Evolutionary conservation across 2,329 filamentous ascomycete species (phyloP), one percentile per base, ranked within the genome.

Genomic region (Pestalotiopsis sp.): DNA sequence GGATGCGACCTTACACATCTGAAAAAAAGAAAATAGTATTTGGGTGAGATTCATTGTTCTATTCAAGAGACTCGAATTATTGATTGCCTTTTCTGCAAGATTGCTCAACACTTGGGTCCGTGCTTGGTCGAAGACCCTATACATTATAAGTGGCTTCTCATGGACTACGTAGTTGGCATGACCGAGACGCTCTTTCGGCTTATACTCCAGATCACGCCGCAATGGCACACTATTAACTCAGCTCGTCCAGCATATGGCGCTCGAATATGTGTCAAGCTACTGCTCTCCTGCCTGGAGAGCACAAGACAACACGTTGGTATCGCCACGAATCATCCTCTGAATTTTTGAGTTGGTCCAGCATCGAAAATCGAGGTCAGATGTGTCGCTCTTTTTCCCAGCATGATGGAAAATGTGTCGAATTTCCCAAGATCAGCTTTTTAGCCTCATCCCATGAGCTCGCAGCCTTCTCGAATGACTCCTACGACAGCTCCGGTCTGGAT

Each of bases 401-500:
- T 13, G 17, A 45, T 17, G 39, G 2, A 17, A 17, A 4, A 17
- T 6, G 3, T 11, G 1, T 45, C 17, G 39, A 4, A 2, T 13
- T 13, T 45, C 39, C 39, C 39, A 45, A 45, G 2, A 45, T 17
- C 13, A 45, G 39, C 11, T 25, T 27, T 20, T 31, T 36, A 52
- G 12, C 4, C 27, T 66, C 64, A 66, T 6, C 64, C 55, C 17
- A 66, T 83, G 74, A 98, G 82, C 79, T 97, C 95, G 38, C 93
- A 95, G 0, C 96, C 96, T 67, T 89, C 92, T 70, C 96, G 87
- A 57, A 99, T 89, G 4, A 97, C 93, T 1, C 95, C 96, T 12
- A 98, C 93, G 60, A 98, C 86, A 0, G 95, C 96, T 6, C 96
- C 95, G 0, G 96, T 98, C 84, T 99, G 96, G 69, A 99, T 88